Evolutionary conservation across 805 yeast species (phyloP), one percentile per base, ranked within the genome.

Genomic region (Wickerhamomyces canadensis): DNA sequence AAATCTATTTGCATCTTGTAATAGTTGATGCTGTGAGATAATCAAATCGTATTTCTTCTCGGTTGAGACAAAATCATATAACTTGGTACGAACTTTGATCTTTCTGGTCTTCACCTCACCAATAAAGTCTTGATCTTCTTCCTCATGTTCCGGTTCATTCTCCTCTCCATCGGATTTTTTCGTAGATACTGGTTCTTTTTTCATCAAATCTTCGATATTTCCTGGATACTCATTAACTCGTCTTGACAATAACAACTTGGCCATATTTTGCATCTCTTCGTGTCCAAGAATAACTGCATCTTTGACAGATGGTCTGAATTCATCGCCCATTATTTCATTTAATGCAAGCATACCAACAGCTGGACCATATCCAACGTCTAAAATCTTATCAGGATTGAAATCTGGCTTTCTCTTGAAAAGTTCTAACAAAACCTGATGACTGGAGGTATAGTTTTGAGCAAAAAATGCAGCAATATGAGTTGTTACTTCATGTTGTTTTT

Each of bases 291-390:
- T 71, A 18, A 81, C 84, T 0, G 84, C 78, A 27, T 85, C 87
- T 49, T 85, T 85, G 12, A 65, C 63, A 15, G 62, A 62, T 0
- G 95, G 87, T 15, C 61, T 56, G 62, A 74, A 83, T 0, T 70
- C 70, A 3, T 70, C 70, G 0, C 84, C 88, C 78, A 86, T 76
- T 1, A 89, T 50, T 51, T 88, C 96, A 53, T 89, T 86, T 36
- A 88, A 64, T 0, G 95, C 98, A 13, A 89, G 62, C 67, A 93
- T 78, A 2, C 97, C 97, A 0, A 94, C 81, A 2, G 87, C 91
- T 1, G 98, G 98, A 0, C 98, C 98, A 54, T 72, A 79, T 0
- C 96, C 91, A 12, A 86, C 74, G 52, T 86, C 94, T 34, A 93
- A 65, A 0, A 93, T 74, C 5, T 74, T 65, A 21, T 70, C 52